Conservation (phyloP, 148 eudicot species). For the Silene latifolia region DNA sequence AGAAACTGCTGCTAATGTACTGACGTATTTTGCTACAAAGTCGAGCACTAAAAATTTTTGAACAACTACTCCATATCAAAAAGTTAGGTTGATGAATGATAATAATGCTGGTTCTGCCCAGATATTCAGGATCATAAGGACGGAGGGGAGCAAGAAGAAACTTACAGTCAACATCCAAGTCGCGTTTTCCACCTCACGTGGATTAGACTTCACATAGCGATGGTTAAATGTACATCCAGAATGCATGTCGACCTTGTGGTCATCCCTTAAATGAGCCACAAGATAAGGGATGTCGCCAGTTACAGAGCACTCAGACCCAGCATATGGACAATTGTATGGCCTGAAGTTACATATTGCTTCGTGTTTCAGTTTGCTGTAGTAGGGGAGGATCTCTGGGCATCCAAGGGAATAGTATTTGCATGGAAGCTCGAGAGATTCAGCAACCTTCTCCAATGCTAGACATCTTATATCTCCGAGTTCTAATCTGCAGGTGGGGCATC, state of each 20-base stretch:
- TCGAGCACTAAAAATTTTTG: too few relatives aligned
- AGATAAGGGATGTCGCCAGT: slow-evolving; percentile 69
- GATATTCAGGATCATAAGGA: background rate
- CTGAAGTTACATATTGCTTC: slow-evolving; percentile 78
- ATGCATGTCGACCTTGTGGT: slow-evolving; percentile 91
- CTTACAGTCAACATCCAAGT: slow-evolving; percentile 95
- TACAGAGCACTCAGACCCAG: slow-evolving; percentile 79
- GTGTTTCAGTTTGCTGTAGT: slow-evolving; percentile 80
- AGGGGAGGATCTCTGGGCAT: slow-evolving; percentile 80
- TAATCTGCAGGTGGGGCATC: slow-evolving; percentile 81
- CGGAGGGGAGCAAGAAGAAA: slow-evolving; percentile 12
- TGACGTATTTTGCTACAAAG: too few relatives aligned
- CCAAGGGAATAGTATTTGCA: slow-evolving; percentile 74
- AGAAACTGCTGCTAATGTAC: too few relatives aligned
- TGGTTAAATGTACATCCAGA: slow-evolving; percentile 87
- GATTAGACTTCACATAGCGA: slow-evolving; percentile 88
- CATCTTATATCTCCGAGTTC: slow-evolving; percentile 91
- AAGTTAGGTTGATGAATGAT: too few relatives aligned
- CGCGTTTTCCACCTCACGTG: slow-evolving; percentile 88
- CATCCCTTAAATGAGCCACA: slow-evolving; percentile 71
- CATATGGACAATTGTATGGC: slow-evolving; percentile 82
- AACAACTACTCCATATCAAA: too few relatives aligned
- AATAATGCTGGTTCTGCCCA: too few relatives aligned
- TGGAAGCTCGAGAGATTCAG: slow-evolving; percentile 82
- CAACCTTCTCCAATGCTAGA: slow-evolving; percentile 76